Evolutionary conservation across 495 filamentous ascomycete genomes (phyloP).

Genomic region (Neurospora pannonica): DNA sequence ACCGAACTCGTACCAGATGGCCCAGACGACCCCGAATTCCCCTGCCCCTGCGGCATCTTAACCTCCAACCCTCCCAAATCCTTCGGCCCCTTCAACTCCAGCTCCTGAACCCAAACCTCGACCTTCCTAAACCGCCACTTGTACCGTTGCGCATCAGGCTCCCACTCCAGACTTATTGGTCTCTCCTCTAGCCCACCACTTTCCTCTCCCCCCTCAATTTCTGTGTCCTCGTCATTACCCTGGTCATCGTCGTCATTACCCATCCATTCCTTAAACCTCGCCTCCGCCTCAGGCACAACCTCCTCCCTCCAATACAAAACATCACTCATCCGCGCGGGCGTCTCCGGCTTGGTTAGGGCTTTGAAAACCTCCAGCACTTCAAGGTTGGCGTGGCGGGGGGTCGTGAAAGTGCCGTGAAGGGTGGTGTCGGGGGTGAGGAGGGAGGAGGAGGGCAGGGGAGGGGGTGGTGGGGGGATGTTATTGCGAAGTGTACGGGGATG

Average conservation of each 20-base stretch:
- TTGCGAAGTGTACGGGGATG: no score
- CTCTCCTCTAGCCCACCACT: background rate
- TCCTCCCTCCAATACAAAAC: background rate
- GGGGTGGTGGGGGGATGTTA: background rate
- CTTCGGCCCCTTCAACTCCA: slow-evolving; percentile 8
- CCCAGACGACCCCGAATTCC: background rate
- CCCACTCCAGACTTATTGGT: slow-evolving; percentile 1
- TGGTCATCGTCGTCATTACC: background rate
- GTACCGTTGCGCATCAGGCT: background rate
- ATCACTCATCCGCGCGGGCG: slow-evolving; percentile 1
- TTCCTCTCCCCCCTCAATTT: no score
- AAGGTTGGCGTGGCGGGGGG: slow-evolving; percentile 1
- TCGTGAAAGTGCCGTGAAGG: slow-evolving; percentile 10
- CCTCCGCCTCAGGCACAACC: background rate
- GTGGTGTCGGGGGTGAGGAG: background rate
- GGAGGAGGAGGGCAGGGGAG: background rate
- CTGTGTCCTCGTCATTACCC: background rate
- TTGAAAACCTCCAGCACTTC: slow-evolving; percentile 1
- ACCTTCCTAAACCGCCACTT: slow-evolving; percentile 13
- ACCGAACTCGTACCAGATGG: no score
- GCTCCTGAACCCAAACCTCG: slow-evolving; percentile 4
- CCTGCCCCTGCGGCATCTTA: background rate
- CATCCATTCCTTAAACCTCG: background rate
- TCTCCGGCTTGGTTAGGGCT: background rate
- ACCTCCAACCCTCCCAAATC: slow-evolving; percentile 15